These are phyloP conservation scores for Annulohypoxylon bovei DNA, from an alignment of 495 filamentous ascomycete genomes.

Conservation along the genomic window DNA sequence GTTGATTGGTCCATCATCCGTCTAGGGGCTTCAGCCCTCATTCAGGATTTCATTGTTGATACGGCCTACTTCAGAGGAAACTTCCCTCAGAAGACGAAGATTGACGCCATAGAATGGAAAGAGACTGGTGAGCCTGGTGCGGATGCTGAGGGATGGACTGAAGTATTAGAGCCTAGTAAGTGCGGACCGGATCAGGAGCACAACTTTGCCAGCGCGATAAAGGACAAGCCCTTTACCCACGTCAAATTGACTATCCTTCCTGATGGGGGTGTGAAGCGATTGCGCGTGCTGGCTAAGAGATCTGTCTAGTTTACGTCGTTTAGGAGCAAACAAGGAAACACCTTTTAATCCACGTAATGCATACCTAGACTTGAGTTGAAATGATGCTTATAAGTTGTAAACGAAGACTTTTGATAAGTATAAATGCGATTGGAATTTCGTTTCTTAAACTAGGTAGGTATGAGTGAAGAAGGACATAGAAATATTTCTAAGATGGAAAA, in stretches of 20 bases:
- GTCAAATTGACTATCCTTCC: constrained; percentile 91
- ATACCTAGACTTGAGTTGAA: background rate
- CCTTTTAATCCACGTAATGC: constrained; percentile 1
- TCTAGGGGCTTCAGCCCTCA: constrained; percentile 75
- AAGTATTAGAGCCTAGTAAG: constrained; percentile 72
- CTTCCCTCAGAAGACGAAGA: constrained; percentile 79
- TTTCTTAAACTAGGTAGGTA: background rate
- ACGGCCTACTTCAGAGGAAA: constrained; percentile 93
- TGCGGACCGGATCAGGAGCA: constrained; percentile 86
- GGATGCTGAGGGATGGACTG: constrained; percentile 74
- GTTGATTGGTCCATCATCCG: constrained; percentile 86
- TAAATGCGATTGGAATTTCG: too few relatives aligned
- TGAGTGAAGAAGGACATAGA: background rate
- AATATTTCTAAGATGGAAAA: too few relatives aligned
- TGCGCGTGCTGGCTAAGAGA: constrained; percentile 81
- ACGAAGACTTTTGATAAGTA: background rate
- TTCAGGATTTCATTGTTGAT: constrained; percentile 81
- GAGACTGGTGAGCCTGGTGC: constrained; percentile 63
- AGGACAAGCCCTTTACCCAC: constrained; percentile 73
- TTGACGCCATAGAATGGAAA: constrained; percentile 70
- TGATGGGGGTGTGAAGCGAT: constrained; percentile 89
- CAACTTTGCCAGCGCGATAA: constrained; percentile 66
- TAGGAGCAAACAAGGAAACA: background rate
- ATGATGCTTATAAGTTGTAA: background rate
- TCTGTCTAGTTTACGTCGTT: constrained; percentile 45